phyloP scores from a whole-genome alignment of 257 asterid species.

The Scutellaria baicalensis region DNA sequence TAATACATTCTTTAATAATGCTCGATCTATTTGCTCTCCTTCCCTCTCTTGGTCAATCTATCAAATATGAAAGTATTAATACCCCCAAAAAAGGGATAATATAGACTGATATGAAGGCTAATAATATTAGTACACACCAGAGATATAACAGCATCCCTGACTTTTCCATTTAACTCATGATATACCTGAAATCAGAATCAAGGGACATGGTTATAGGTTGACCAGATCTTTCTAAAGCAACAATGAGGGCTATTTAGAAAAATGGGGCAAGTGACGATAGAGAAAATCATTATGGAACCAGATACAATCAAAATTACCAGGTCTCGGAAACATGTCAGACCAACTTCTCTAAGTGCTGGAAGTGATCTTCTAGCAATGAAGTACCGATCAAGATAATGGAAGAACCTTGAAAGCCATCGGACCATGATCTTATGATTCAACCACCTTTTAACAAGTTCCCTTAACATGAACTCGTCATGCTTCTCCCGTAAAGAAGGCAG shows the following conservation, averaged over 20 bases:
- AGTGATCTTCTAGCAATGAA: constrained; percentile 96
- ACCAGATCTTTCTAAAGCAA: not conserved
- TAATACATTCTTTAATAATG: constrained; percentile 78
- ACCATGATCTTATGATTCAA: constrained; percentile 93
- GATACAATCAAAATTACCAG: constrained; percentile 40
- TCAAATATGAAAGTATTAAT: not conserved
- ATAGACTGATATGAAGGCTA: not conserved
- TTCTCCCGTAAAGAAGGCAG: constrained; percentile 80
- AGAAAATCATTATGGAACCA: not conserved
- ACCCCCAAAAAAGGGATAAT: not conserved
- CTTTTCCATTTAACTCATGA: constrained; percentile 68
- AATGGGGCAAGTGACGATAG: not conserved
- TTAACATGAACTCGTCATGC: constrained; percentile 91
- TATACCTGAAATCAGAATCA: constrained; percentile 59
- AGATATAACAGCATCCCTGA: constrained; percentile 90
- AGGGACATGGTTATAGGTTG: not conserved
- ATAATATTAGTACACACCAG: constrained; percentile 43
- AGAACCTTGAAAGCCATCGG: constrained; percentile 95
- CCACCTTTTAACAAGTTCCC: constrained; percentile 97
- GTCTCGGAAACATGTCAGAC: constrained; percentile 85
- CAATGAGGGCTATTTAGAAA: not conserved
- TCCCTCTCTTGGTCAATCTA: constrained; percentile 98
- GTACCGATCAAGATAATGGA: constrained; percentile 89
- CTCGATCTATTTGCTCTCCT: constrained; percentile 95
- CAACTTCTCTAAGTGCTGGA: constrained; percentile 89